These are phyloP conservation scores for Cinnamomum micranthum DNA, from an alignment of 164 flowering plant genomes.

Conservation along the genomic window DNA sequence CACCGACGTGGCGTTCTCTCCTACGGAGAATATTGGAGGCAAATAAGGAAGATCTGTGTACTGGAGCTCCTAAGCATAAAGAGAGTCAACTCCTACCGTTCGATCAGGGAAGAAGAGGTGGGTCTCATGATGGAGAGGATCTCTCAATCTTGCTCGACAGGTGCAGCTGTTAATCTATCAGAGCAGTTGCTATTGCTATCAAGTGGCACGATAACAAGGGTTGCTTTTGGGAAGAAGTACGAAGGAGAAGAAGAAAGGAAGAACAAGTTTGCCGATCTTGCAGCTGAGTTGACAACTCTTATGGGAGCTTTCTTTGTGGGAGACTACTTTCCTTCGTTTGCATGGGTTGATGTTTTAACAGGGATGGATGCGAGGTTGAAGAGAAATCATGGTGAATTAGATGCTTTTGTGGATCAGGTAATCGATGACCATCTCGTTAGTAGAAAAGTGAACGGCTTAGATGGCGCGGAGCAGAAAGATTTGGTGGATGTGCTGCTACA, in stretches of 20 bases:
- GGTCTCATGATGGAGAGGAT: background rate
- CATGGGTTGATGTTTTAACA: conserved; percentile 1
- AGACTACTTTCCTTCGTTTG: conserved; percentile 1
- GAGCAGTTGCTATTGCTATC: background rate
- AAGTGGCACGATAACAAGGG: background rate
- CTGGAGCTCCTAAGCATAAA: background rate
- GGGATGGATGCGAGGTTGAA: background rate
- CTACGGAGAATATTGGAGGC: conserved; percentile 7
- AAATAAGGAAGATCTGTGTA: background rate
- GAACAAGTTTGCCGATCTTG: background rate
- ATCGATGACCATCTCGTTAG: background rate
- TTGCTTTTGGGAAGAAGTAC: conserved; percentile 2
- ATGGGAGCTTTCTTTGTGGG: background rate
- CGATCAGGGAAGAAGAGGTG: conserved; percentile 2
- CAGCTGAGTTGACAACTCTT: background rate
- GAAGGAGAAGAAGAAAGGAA: background rate
- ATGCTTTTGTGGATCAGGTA: conserved; percentile 1
- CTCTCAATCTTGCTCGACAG: background rate
- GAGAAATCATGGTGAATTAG: background rate
- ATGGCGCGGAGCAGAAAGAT: background rate
- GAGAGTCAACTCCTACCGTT: background rate
- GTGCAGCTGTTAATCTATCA: background rate
- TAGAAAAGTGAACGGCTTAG: background rate
- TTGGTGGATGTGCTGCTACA: background rate
- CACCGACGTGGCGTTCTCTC: background rate